Base-by-base conservation (phyloP, 139 green algal species). In the Volvox reticuliferus region DNA sequence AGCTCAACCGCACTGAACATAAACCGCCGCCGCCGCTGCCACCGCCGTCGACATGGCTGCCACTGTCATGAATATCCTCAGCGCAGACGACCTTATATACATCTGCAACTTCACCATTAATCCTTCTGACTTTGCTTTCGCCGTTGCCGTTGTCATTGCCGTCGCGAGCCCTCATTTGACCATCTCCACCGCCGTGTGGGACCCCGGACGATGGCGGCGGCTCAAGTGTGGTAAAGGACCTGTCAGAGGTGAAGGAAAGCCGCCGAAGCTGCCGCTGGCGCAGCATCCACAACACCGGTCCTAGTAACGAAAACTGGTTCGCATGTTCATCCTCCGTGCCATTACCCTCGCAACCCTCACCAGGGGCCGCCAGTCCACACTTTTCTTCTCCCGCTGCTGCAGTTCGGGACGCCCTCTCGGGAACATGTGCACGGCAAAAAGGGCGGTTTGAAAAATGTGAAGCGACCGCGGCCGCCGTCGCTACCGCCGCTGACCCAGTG, bases 211-310 rank as follows among this genome's bases (percentile, higher is more conserved):
- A 18, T 20, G 71, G 26, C 16, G 36, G 78, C 16, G 19, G 78
- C 36, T 61, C 36, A n/a, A 89, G 37, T 6, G 84, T 73, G 17
- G 68, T 82, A 50, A 89, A 82, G 28, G 84, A 32, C n/a, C 69
- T 69, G 84, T 82, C 44, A 16, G 69, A 61, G 16, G 3, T 61
- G n/a, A 82, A 69, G 69, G 84, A 82, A 20, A 89, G 69, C 2
- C 44, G 84, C 1, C 18, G 68, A 18, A 89, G 84, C 20, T 33
- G 18, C 0, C 68, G 68, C 1, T 30, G 69, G 13, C 28, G 37
- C 24, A 89, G 84, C 84, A 89, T 22, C 84, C 84, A 89, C 69
- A 82, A 71, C 36, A 89, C 37, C 14, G 69, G 32, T 13, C 18
- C 36, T n/a, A 89, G 84, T 12, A 36, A 71, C 2, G 21, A 73